phyloP scores from a whole-genome alignment of 2,329 filamentous ascomycete species.

The Cephalotrichum gorgonifer region DNA sequence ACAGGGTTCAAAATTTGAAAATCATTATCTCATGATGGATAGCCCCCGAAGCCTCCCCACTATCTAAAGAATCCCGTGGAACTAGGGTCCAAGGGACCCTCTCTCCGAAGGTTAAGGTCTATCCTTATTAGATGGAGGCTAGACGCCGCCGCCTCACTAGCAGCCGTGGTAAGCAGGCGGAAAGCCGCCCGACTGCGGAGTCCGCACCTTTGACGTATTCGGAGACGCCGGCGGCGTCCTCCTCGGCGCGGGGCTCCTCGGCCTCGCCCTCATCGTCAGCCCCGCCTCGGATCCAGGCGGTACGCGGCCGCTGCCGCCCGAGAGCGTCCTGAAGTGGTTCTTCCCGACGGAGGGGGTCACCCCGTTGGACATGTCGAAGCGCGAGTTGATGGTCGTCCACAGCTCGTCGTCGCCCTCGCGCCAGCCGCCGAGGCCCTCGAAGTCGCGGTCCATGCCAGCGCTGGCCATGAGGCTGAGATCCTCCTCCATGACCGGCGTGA shows the following conservation, averaged over 20 bases:
- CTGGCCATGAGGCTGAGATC: conserved; percentile 32
- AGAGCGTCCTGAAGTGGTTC: conserved; percentile 31
- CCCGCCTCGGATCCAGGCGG: neutral
- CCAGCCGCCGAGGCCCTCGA: conserved; percentile 51
- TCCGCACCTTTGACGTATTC: conserved; percentile 38
- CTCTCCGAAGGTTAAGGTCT: too few species aligned
- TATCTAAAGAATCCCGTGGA: too few species aligned
- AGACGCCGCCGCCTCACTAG: neutral
- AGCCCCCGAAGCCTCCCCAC: too few species aligned
- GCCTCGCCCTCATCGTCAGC: neutral
- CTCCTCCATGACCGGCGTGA: conserved; percentile 20
- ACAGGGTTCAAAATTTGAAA: too few species aligned
- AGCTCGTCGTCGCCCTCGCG: conserved; percentile 27
- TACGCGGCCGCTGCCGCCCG: conserved; percentile 19
- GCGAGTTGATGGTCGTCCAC: conserved; percentile 43
- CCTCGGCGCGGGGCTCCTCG: neutral
- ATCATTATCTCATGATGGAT: too few species aligned
- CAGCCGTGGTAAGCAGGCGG: neutral
- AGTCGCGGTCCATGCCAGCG: conserved; percentile 43
- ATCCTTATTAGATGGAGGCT: too few species aligned
- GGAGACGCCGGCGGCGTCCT: conserved; percentile 19
- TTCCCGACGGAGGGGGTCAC: conserved; percentile 13
- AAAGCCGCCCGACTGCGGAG: conserved; percentile 18
- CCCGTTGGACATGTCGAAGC: conserved; percentile 38
- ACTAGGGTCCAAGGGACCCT: too few species aligned